Percentiles rank a stretch among this genome's conserved stretches.
These are phyloP conservation scores for Metarhizium humberi DNA, from an alignment of 2,329 filamentous ascomycete genomes.

Conservation along the genomic window DNA sequence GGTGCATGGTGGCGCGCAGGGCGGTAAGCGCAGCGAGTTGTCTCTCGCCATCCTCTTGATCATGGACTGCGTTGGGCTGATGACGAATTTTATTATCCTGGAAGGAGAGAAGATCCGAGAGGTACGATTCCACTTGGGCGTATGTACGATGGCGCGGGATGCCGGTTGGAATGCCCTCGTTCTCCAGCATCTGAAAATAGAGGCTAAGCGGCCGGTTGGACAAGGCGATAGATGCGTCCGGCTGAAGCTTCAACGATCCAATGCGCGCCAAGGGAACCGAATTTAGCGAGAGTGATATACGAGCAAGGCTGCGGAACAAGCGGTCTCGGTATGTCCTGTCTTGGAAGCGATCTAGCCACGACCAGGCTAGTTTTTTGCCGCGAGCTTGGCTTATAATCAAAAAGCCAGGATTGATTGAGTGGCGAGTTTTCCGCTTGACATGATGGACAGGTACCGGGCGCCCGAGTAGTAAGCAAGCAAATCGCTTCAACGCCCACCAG, in stretches of 20 bases:
- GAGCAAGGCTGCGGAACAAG: conserved; percentile 15
- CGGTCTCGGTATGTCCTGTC: conserved; percentile 9
- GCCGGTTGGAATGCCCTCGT: conserved; percentile 20
- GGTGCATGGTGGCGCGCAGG: conserved; percentile 17
- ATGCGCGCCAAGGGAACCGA: conserved; percentile 20
- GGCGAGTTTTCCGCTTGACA: neutral
- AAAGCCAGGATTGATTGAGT: neutral
- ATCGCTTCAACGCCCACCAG: neutral
- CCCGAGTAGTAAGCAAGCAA: neutral
- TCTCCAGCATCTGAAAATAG: conserved; percentile 23
- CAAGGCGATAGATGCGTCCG: conserved; percentile 16
- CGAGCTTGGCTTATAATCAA: conserved; percentile 1
- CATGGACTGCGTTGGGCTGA: conserved; percentile 22
- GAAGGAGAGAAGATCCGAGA: conserved; percentile 20
- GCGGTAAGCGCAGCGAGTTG: conserved; percentile 18
- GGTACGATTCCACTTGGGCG: conserved; percentile 16
- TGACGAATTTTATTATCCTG: conserved; percentile 23
- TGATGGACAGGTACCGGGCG: neutral
- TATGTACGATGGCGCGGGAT: conserved; percentile 23
- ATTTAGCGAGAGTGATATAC: conserved; percentile 15
- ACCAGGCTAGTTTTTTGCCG: conserved; percentile 3
- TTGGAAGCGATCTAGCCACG: conserved; percentile 8
- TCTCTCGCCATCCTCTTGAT: conserved; percentile 15
- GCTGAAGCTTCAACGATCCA: conserved; percentile 21
- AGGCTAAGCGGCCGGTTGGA: conserved; percentile 24